Conservation (phyloP, 2,329 filamentous ascomycete species). For the Colletotrichum camelliae region DNA sequence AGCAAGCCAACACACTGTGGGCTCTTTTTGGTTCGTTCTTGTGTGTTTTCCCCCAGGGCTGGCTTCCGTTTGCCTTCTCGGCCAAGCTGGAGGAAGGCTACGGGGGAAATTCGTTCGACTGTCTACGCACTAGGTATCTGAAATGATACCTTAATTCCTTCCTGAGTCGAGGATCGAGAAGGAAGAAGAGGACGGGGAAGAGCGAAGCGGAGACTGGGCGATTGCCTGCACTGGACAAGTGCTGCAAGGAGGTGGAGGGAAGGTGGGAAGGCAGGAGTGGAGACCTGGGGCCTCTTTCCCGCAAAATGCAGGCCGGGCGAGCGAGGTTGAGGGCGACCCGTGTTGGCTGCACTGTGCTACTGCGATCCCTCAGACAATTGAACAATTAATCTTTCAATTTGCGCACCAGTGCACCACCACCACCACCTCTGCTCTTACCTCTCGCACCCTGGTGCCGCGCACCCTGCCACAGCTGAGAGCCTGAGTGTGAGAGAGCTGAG, state of each 20-base stretch:
- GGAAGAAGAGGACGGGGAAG: not conserved
- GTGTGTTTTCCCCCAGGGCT: not conserved
- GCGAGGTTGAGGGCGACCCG: not conserved
- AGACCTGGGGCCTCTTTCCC: not conserved
- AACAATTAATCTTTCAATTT: not conserved
- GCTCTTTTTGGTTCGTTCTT: not conserved
- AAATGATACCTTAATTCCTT: not conserved
- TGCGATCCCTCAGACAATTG: constrained; percentile 8
- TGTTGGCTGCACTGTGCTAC: constrained; percentile 15
- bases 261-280: not conserved
- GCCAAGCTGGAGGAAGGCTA: not conserved
- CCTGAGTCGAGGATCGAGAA: not conserved
- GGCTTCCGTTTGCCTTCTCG: not conserved
- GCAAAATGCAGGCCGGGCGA: not conserved
- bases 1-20: not conserved
- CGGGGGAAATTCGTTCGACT: not conserved
- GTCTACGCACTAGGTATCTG: not conserved
- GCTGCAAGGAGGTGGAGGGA: constrained; percentile 17
- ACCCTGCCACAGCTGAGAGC: not conserved
- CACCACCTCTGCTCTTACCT: not conserved
- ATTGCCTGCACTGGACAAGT: constrained; percentile 1
- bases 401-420: not conserved
- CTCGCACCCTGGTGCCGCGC: not conserved
- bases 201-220: not conserved
- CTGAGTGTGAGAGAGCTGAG: not conserved